Base-by-base conservation (phyloP, 2,329 filamentous ascomycete species). In the Botrytis paeoniae region DNA sequence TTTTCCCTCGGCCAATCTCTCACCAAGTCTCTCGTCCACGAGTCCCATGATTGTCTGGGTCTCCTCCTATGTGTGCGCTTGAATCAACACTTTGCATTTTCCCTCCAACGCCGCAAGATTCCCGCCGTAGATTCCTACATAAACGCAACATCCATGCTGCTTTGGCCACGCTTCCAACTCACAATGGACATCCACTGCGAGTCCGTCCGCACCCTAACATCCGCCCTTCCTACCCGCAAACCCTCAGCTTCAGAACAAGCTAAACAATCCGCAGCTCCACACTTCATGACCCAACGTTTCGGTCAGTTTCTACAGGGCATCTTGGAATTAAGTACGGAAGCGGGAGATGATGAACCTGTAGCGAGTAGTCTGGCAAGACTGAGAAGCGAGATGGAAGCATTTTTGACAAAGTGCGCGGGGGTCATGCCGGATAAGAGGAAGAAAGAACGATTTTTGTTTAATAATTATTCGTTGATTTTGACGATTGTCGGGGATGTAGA, bases 181-280 rank as follows among this genome's bases (percentile, higher is more conserved):
- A 91, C 97, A 78, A 97, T 99, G 90, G 95, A 97, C 81, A 88
- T 91, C 72, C 96, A 99, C 81, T 94, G 93, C 83, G 94, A 97
- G 71, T 97, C 93, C 0, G 87, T 99, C 51, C 92, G 92, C 69
- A 87, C 80, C 81, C 86, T 86, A 79, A 91, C 81, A 74, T 90
- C 81, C 82, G 84, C 79, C 73, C 87, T 85, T 80, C 85, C 80
- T 14, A 83, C 81, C 45, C 83, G 79, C 83, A 57, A 83, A 65
- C 75, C 82, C 76, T 81, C 87, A 60, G 84, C 82, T 59, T 82
- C 86, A 1, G 87, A 91, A 35, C 84, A 86, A 73, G 85, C 86
- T 29, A 89, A 86, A 77, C 86, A 91, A 71, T 93, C 91, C 1
- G 92, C 92, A 0, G 96, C 96, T 2, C 96, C 96, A 0, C 96